Percentiles rank a stretch among this genome's conserved stretches.
These are phyloP conservation scores for Suillus decipiens DNA, from an alignment of 768 basidiomycete species.

Conservation along the genomic window DNA sequence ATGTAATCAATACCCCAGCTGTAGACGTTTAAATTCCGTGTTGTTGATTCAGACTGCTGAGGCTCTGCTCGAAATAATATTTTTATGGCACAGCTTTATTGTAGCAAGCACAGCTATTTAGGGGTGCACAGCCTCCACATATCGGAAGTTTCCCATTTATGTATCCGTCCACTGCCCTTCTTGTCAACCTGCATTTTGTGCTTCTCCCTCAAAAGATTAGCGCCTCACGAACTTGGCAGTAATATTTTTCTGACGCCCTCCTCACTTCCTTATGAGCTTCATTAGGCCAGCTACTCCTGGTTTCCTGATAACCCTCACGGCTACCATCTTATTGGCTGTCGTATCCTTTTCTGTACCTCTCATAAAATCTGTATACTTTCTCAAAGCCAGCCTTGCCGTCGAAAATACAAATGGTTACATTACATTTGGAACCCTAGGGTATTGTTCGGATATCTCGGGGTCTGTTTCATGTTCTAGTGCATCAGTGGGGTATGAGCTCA, in stretches of 20 bases:
- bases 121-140: not conserved
- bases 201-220: not conserved
- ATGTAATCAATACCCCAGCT: not conserved
- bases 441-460: constrained; percentile 64
- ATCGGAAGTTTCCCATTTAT: constrained; percentile 2
- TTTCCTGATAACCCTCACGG: constrained; percentile 78
- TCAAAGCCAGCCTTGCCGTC: constrained; percentile 65
- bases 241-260: constrained; percentile 5
- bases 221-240: not conserved
- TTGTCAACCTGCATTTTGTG: not conserved
- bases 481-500: constrained; percentile 83
- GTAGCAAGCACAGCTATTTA: constrained; percentile 6
- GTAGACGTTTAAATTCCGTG: not conserved
- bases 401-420: constrained; percentile 57
- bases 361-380: constrained; percentile 88
- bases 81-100: not conserved
- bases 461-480: constrained; percentile 76
- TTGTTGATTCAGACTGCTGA: not conserved
- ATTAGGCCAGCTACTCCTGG: constrained; percentile 90
- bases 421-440: constrained; percentile 89
- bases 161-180: not conserved
- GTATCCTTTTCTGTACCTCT: constrained; percentile 91
- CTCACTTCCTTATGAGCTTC: constrained; percentile 47
- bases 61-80: not conserved
- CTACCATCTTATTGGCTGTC: constrained; percentile 76